phyloP scores from a whole-genome alignment of 2,329 filamentous ascomycete genomes.

The Hymenoscyphus scutula region DNA sequence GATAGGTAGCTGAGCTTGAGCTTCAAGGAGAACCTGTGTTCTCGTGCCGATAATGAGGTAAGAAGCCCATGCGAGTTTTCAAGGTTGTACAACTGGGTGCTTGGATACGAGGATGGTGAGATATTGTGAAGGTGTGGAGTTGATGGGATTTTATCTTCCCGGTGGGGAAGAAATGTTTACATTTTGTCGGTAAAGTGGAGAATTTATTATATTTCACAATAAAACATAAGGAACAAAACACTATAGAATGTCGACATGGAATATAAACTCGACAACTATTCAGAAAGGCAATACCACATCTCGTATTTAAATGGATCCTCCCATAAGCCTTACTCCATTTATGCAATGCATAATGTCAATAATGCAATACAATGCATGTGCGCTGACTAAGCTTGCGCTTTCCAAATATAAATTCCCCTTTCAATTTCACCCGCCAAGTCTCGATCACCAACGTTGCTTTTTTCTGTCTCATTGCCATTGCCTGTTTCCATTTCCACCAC shows the following conservation, averaged over 20 bases:
- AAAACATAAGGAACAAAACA: neutral
- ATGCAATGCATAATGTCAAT: conserved; percentile 1
- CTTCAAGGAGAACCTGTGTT: neutral
- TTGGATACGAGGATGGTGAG: conserved; percentile 3
- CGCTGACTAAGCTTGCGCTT: neutral
- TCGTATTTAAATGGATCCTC: neutral
- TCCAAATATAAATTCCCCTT: too few species aligned
- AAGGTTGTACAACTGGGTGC: neutral
- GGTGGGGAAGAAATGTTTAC: neutral
- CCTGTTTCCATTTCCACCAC: neutral
- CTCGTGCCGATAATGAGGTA: neutral
- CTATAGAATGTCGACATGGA: neutral
- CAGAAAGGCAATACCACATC: neutral
- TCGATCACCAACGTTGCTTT: neutral
- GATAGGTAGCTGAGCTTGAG: neutral
- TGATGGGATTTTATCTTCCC: neutral
- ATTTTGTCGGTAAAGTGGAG: neutral
- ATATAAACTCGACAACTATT: neutral
- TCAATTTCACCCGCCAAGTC: neutral
- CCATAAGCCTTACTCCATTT: conserved; percentile 1
- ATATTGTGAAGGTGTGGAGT: neutral
- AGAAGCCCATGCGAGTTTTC: neutral
- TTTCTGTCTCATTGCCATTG: conserved; percentile 1
- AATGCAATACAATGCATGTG: neutral
- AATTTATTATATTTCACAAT: neutral